Percentiles rank a stretch among this genome's conserved stretches.
phyloP scores from a whole-genome alignment of 2,329 filamentous ascomycete species.

The Cladophialophora carrionii region DNA sequence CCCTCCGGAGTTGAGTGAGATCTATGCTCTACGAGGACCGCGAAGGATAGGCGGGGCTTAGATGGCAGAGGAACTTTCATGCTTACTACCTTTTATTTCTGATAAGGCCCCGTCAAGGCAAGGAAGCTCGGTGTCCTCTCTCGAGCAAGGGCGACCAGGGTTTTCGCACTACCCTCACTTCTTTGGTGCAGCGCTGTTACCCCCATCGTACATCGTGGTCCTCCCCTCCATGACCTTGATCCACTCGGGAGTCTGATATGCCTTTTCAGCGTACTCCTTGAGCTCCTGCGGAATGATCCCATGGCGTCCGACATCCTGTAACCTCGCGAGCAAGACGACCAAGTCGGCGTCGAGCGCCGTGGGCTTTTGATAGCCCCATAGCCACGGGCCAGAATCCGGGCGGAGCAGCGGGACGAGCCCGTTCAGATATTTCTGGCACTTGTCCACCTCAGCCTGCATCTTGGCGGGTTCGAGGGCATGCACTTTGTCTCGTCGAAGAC shows the following conservation, averaged over 20 bases:
- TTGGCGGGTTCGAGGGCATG: background rate
- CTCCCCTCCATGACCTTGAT: slow-evolving; percentile 14
- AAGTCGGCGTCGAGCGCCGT: slow-evolving; percentile 19
- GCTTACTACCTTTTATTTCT: background rate
- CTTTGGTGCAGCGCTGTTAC: background rate
- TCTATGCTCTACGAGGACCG: background rate
- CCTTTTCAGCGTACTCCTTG: slow-evolving; percentile 13
- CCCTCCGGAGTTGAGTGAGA: background rate
- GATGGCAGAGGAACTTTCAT: slow-evolving; percentile 1
- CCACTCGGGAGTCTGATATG: slow-evolving; percentile 14
- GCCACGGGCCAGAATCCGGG: slow-evolving; percentile 12
- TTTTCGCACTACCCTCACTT: slow-evolving; percentile 1
- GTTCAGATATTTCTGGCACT: background rate
- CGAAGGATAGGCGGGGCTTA: background rate
- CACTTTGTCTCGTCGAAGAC: slow-evolving; percentile 12
- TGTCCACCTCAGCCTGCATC: slow-evolving; percentile 6
- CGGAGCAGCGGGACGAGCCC: slow-evolving; percentile 5
- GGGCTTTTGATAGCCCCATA: slow-evolving; percentile 7
- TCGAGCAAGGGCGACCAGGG: background rate
- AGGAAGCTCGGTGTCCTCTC: background rate
- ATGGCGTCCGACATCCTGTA: slow-evolving; percentile 16
- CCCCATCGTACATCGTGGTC: slow-evolving; percentile 10
- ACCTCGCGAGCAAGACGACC: slow-evolving; percentile 12
- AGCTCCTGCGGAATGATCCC: slow-evolving; percentile 9
- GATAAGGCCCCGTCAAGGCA: background rate